Evolutionary conservation across 129 eudicot species (phyloP).

Genomic region (Glebionis coronaria): DNA sequence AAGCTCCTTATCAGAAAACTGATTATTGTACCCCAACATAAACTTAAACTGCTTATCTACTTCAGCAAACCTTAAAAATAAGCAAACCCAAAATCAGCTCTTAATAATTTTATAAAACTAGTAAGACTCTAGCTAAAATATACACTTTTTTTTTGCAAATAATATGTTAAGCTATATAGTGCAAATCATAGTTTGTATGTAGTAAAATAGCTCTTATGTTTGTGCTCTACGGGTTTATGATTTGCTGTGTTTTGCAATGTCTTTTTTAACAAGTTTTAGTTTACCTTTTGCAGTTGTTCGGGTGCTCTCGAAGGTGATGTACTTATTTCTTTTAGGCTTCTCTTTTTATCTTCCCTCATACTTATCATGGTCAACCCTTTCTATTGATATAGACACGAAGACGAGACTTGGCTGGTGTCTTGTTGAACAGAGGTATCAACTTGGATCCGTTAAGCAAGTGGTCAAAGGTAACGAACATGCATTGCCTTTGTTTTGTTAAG

Average conservation of each 20-base stretch:
- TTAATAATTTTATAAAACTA: too few species aligned
- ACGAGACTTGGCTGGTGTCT: conserved; percentile 89
- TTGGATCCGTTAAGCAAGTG: conserved; percentile 92
- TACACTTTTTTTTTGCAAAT: too few species aligned
- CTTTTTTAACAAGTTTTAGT: not conserved
- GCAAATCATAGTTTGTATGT: too few species aligned
- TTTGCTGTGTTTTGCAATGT: not conserved
- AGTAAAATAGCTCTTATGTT: too few species aligned
- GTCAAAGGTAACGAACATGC: conserved; percentile 68
- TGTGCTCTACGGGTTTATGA: too few species aligned
- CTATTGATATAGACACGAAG: conserved; percentile 62
- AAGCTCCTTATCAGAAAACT: too few species aligned
- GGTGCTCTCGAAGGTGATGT: conserved; percentile 78
- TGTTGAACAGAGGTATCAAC: conserved; percentile 93
- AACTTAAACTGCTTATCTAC: too few species aligned
- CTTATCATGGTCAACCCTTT: conserved; percentile 1
- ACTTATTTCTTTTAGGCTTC: not conserved
- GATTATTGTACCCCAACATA: too few species aligned
- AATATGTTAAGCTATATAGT: too few species aligned
- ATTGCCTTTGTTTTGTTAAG: not conserved
- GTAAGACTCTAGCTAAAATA: too few species aligned
- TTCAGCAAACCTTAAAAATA: too few species aligned
- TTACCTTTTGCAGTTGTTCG: conserved; percentile 51
- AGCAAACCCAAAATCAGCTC: too few species aligned
- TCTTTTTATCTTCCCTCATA: not conserved